Conservation (phyloP, 2,329 filamentous ascomycete species). For the Aspergillus alliaceus region DNA sequence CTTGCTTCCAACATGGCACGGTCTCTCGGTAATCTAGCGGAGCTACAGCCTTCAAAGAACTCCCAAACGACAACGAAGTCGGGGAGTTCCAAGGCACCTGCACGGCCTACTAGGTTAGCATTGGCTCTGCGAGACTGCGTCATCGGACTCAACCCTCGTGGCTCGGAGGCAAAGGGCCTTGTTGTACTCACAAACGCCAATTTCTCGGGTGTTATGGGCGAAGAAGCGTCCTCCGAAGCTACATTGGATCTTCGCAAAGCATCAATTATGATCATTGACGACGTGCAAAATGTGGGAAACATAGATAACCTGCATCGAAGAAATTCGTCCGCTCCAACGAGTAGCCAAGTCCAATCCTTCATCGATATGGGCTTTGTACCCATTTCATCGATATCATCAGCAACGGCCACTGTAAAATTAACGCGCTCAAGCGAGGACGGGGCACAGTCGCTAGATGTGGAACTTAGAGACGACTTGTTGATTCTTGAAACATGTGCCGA, state of each 20-base stretch:
- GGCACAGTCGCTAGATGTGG: constrained; percentile 71
- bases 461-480: constrained; percentile 80
- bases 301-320: constrained; percentile 34
- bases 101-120: constrained; percentile 54
- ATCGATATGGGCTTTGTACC: constrained; percentile 74
- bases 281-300: constrained; percentile 54
- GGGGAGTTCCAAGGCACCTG: constrained; percentile 21
- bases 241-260: constrained; percentile 73
- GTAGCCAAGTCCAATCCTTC: constrained; percentile 51
- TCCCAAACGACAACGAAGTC: constrained; percentile 16
- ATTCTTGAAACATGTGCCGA: constrained; percentile 95
- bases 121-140: constrained; percentile 79
- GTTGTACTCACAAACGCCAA: constrained; percentile 77
- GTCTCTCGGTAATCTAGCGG: constrained; percentile 75
- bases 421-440: constrained; percentile 56
- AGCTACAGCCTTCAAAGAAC: constrained; percentile 44
- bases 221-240: constrained; percentile 63
- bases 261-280: constrained; percentile 79
- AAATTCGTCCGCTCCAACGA: constrained; percentile 28
- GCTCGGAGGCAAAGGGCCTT: constrained; percentile 71
- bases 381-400: constrained; percentile 82
- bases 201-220: constrained; percentile 66
- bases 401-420: constrained; percentile 66
- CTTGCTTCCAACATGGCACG: constrained; percentile 73
- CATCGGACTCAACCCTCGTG: constrained; percentile 79